These are phyloP conservation scores for Discostella stelligeroides DNA, from an alignment of 108 stramenopile genomes.

Conservation along the genomic window DNA sequence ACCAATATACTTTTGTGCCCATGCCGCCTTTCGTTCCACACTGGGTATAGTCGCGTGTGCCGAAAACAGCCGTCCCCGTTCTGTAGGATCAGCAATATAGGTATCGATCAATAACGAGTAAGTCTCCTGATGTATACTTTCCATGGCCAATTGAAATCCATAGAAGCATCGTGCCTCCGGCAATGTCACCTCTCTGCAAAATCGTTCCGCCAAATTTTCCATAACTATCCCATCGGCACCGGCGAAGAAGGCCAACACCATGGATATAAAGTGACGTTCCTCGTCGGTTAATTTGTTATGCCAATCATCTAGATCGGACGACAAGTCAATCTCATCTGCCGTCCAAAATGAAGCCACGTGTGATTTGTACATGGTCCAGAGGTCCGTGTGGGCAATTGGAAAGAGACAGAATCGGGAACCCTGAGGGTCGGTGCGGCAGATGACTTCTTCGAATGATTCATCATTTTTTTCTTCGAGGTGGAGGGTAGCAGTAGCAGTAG, in stretches of 20 bases:
- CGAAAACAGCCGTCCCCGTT: constrained; percentile 67
- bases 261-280: constrained; percentile 88
- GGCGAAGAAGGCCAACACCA: constrained; percentile 88
- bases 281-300: constrained; percentile 76
- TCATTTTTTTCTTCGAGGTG: constrained; percentile 1
- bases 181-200: constrained; percentile 84
- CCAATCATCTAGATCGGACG: constrained; percentile 92
- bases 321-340: constrained; percentile 96
- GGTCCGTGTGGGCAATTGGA: constrained; percentile 87
- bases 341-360: constrained; percentile 98
- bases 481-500: not conserved
- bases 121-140: constrained; percentile 91
- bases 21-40: constrained; percentile 82
- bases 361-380: constrained; percentile 98
- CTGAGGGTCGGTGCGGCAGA: constrained; percentile 75
- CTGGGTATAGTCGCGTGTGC: constrained; percentile 80
- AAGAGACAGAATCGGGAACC: constrained; percentile 90
- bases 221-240: constrained; percentile 92
- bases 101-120: constrained; percentile 89
- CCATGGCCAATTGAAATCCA: constrained; percentile 94
- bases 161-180: constrained; percentile 93
- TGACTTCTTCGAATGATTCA: constrained; percentile 42
- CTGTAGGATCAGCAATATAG: constrained; percentile 80
- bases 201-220: constrained; percentile 86
- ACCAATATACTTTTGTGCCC: constrained; percentile 85